phyloP scores from a whole-genome alignment of 2,329 filamentous ascomycete genomes.

The Curvularia spicifera region DNA sequence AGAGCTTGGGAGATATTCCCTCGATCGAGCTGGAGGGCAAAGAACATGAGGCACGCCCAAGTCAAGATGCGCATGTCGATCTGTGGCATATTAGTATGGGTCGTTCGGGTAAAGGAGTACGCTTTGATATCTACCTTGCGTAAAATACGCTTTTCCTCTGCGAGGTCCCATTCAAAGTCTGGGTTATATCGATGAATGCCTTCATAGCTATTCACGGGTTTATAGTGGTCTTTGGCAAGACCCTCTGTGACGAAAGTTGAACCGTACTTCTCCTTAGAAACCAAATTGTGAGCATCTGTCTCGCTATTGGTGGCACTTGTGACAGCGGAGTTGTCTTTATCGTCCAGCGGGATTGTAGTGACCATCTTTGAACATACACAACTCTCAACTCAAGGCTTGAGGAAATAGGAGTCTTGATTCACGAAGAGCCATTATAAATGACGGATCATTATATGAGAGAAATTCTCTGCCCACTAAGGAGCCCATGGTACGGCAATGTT shows the following conservation, averaged over 20 bases:
- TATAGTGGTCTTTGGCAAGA: slow-evolving; percentile 51
- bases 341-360: not conserved
- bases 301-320: slow-evolving; percentile 31
- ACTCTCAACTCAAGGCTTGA: no score
- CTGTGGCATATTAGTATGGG: slow-evolving; percentile 31
- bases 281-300: slow-evolving; percentile 12
- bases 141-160: slow-evolving; percentile 63
- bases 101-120: not conserved
- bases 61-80: slow-evolving; percentile 59
- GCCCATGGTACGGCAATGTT: no score
- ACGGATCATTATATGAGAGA: no score
- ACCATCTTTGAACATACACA: no score
- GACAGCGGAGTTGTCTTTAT: slow-evolving; percentile 31
- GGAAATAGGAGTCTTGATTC: no score
- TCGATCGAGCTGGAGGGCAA: slow-evolving; percentile 59
- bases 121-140: slow-evolving; percentile 57
- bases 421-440: no score
- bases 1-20: slow-evolving; percentile 53
- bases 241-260: slow-evolving; percentile 48
- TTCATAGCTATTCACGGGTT: slow-evolving; percentile 64
- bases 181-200: slow-evolving; percentile 66
- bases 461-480: no score
- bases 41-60: slow-evolving; percentile 63
- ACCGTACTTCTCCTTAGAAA: slow-evolving; percentile 19
- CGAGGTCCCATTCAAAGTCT: slow-evolving; percentile 60